Evolutionary conservation across 768 basidiomycete genomes (phyloP).

Genomic region (Naganishia vaughanmartiniae): DNA sequence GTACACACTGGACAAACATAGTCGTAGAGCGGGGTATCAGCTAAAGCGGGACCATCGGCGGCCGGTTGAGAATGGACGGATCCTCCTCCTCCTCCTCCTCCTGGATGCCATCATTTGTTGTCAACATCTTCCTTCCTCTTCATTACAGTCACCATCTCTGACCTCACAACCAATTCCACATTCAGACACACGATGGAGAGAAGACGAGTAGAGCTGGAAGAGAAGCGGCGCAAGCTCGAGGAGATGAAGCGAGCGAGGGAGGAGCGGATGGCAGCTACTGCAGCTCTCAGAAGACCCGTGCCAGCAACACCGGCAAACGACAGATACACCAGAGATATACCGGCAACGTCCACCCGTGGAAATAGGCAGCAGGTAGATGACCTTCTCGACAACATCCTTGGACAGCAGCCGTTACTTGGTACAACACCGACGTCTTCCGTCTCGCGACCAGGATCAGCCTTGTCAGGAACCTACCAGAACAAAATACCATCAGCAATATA

Average conservation of each 20-base stretch:
- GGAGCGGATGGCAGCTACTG: conserved; percentile 54
- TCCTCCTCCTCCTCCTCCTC: too few species aligned
- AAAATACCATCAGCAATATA: conserved; percentile 26
- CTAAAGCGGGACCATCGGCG: background rate
- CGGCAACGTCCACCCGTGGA: conserved; percentile 49
- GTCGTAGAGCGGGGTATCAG: background rate
- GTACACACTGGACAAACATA: background rate
- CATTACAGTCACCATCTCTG: background rate
- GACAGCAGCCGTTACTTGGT: conserved; percentile 42
- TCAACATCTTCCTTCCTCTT: background rate
- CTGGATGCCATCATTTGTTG: too few species aligned
- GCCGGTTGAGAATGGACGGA: background rate
- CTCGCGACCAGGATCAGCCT: conserved; percentile 25
- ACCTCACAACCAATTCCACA: background rate
- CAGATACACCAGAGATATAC: conserved; percentile 35
- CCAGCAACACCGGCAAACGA: background rate
- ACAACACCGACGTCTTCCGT: conserved; percentile 32
- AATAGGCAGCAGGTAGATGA: conserved; percentile 66
- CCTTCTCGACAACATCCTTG: conserved; percentile 63
- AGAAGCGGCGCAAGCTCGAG: conserved; percentile 80
- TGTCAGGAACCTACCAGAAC: conserved; percentile 39
- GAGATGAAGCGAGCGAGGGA: conserved; percentile 76
- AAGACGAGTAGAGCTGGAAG: conserved; percentile 82
- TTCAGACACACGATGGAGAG: conserved; percentile 39
- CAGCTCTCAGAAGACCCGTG: conserved; percentile 36